Evolutionary conservation across 2,329 filamentous ascomycete species (phyloP).

Genomic region (Ophidiomyces ophidiicola): DNA sequence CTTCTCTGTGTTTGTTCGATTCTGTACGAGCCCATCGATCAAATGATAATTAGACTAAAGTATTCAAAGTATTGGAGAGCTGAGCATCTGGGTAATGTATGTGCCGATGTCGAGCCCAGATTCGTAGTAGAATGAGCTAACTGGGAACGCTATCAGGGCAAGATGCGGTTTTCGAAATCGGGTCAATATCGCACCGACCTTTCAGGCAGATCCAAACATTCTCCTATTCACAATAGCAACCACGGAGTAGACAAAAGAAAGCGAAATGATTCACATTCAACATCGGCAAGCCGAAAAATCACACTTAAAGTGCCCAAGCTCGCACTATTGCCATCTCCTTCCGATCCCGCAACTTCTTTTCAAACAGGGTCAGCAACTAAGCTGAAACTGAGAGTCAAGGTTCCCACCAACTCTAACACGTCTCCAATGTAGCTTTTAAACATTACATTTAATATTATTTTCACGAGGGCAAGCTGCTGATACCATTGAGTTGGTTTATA

Average conservation of each 20-base stretch:
- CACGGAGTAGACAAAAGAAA: constrained; percentile 26
- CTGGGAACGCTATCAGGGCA: constrained; percentile 26
- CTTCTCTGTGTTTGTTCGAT: constrained; percentile 47
- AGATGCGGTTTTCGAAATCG: constrained; percentile 34
- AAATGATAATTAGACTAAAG: constrained; percentile 39
- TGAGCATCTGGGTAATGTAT: constrained; percentile 41
- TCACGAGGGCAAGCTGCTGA: too few relatives aligned
- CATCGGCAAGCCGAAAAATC: constrained; percentile 27
- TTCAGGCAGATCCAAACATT: constrained; percentile 12
- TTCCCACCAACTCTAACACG: neutral
- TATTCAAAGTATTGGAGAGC: constrained; percentile 48
- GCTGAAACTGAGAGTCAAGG: constrained; percentile 33
- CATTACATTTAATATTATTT: too few relatives aligned
- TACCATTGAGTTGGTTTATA: too few relatives aligned
- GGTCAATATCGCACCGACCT: constrained; percentile 29
- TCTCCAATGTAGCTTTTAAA: too few relatives aligned
- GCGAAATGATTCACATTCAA: constrained; percentile 24
- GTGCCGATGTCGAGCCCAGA: constrained; percentile 7
- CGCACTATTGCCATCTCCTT: constrained; percentile 19
- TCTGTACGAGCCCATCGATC: constrained; percentile 43
- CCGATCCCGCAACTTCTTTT: constrained; percentile 21
- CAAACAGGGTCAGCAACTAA: constrained; percentile 21
- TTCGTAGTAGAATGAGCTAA: neutral
- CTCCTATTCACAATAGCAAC: neutral
- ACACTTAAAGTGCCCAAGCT: constrained; percentile 34